phyloP scores from a whole-genome alignment of 192 early-diverging fungal genomes.

The Entomortierella lignicola region DNA sequence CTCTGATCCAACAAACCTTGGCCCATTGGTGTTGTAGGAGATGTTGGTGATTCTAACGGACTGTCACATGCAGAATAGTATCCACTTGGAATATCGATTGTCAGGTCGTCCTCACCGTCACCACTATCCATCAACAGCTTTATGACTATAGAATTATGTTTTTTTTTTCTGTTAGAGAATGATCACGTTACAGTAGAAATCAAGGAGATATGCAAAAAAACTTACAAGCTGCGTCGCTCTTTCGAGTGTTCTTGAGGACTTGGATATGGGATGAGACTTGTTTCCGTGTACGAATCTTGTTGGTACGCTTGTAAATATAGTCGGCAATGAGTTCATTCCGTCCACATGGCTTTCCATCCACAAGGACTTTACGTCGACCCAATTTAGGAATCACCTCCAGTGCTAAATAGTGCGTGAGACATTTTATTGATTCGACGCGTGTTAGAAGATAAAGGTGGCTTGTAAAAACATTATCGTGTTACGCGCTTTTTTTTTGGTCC shows the following conservation, averaged over 20 bases:
- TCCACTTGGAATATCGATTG: constrained; percentile 25
- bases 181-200: neutral
- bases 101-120: constrained; percentile 60
- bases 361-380: constrained; percentile 63
- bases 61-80: constrained; percentile 41
- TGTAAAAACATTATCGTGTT: no score
- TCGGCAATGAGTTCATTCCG: constrained; percentile 83
- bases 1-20: constrained; percentile 9
- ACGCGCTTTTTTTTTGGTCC: no score
- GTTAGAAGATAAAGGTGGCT: neutral
- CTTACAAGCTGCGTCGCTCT: constrained; percentile 65
- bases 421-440: neutral
- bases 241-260: constrained; percentile 79
- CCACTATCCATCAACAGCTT: constrained; percentile 63
- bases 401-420: constrained; percentile 28
- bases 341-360: constrained; percentile 68
- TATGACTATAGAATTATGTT: constrained; percentile 58
- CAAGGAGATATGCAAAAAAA: neutral
- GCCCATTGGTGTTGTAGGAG: constrained; percentile 9
- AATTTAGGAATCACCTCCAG: constrained; percentile 66
- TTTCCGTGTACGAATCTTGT: constrained; percentile 74
- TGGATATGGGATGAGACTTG: constrained; percentile 87
- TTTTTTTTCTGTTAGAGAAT: no score
- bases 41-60: constrained; percentile 22
- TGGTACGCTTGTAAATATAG: constrained; percentile 76